Evolutionary conservation across 192 early-diverging fungal genomes (phyloP), one percentile per base, ranked within the genome.

Genomic region (Podila horticola): DNA sequence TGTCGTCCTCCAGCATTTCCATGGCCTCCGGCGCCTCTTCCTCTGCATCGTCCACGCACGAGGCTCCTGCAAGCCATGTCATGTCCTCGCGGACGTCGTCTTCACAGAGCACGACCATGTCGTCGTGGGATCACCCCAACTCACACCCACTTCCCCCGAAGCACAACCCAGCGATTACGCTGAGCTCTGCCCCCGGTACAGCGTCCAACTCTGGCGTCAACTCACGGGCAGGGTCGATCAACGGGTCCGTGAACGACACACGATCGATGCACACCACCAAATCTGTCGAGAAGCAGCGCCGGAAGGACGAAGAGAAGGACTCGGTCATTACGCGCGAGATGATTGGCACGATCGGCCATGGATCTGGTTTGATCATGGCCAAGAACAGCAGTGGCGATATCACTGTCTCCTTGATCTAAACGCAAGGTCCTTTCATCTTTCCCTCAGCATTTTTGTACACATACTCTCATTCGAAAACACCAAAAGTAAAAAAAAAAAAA

Each of bases 331-430:
- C 71, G 2, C 72, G 62, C n/a, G 77, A 81, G 62, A 10, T 81
- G 15, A 81, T 81, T 69, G 77, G 77, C 5, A 64, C 62, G 4
- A 73, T 81, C 33, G 77, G 77, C 22, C 70, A 81, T 3, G 77
- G 77, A 8, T 3, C 62, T 26, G 77, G 77, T 0, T 9, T 81
- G 36, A 26, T 81, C 50, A 81, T 81, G 70, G 71, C 48, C 66
- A 81, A 81, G 71, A 81, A 81, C 71, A 68, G 67, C 60, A 73
- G 71, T 69, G 77, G 77, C 9, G 77, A 81, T 55, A 81, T 81
- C 12, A 48, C 67, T 29, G 8, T 81, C 19, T 66, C 70, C 12
- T 59, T 79, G 64, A 64, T 79, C 41, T 79, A 68, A 66, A 33
- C 10, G 26, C 10, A 57, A 3, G 26, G 20, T 58, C 22, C 8